phyloP scores from a whole-genome alignment of 768 basidiomycete genomes.

The Termitomyces sp. region DNA sequence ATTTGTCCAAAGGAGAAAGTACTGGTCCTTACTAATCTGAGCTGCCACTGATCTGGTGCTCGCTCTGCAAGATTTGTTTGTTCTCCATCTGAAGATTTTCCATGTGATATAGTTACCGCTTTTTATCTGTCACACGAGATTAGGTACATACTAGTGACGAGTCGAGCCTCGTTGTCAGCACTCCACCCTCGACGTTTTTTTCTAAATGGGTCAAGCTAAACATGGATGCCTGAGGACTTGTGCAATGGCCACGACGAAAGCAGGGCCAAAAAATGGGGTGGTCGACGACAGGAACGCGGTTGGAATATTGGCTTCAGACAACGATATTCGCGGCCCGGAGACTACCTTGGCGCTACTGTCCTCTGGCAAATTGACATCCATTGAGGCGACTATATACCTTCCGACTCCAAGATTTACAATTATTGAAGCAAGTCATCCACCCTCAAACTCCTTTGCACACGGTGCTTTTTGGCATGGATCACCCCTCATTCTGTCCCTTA shows the following conservation, averaged over 20 bases:
- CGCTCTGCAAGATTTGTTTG: neutral
- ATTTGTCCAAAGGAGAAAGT: slow-evolving; percentile 2
- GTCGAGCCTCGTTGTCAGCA: neutral
- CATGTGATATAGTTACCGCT: neutral
- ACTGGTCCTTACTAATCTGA: neutral
- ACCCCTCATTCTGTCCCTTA: neutral
- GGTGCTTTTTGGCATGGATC: neutral
- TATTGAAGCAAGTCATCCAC: neutral
- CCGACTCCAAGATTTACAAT: neutral
- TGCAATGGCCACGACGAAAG: neutral
- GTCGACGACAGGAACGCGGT: neutral
- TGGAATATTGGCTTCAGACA: neutral
- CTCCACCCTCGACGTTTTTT: neutral
- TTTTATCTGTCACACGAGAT: neutral
- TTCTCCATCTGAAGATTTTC: neutral
- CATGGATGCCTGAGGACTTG: neutral
- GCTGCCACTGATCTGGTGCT: neutral
- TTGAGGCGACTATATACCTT: neutral
- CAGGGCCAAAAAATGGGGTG: neutral
- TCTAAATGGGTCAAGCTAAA: neutral
- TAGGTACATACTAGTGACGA: neutral
- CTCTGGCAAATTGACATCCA: neutral
- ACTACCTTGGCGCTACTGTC: neutral
- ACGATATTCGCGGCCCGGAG: neutral
- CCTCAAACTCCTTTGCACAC: neutral